Evolutionary conservation across 176 grass and related monocot species (phyloP).

Genomic region (Paspalum notatum): DNA sequence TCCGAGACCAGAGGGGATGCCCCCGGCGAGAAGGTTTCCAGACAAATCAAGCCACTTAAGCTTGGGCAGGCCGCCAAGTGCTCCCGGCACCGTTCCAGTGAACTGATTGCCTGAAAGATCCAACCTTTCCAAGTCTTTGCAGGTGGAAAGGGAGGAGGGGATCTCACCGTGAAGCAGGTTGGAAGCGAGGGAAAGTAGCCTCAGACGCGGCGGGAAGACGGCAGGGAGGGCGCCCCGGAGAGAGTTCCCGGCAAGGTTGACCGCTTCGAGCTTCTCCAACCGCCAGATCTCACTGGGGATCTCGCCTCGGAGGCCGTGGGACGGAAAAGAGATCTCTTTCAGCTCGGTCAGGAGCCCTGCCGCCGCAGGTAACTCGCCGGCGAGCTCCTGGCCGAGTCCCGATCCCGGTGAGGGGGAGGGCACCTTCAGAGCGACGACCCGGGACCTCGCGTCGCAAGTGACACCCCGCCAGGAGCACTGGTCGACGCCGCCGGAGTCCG

Average conservation of each 20-base stretch:
- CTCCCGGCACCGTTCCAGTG: conserved; percentile 43
- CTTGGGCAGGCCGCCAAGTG: conserved; percentile 43
- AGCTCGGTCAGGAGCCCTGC: conserved; percentile 68
- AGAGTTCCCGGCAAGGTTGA: conserved; percentile 74
- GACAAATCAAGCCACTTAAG: conserved; percentile 62
- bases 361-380: conserved; percentile 50
- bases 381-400: conserved; percentile 17
- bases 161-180: conserved; percentile 73
- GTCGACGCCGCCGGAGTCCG: conserved; percentile 18
- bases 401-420: conserved; percentile 34
- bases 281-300: conserved; percentile 84
- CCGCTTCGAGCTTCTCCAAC: conserved; percentile 62
- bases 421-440: conserved; percentile 63
- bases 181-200: conserved; percentile 58
- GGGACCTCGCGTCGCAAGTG: conserved; percentile 59
- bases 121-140: conserved; percentile 53
- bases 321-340: conserved; percentile 56
- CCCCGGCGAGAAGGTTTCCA: conserved; percentile 48
- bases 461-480: conserved; percentile 76
- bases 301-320: conserved; percentile 58
- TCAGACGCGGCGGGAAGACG: conserved; percentile 58
- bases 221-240: conserved; percentile 63
- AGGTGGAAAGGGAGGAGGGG: conserved; percentile 55
- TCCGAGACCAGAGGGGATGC: conserved; percentile 65
- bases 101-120: conserved; percentile 80